Evolutionary conservation across 164 flowering plant genomes (phyloP).

Genomic region (Annona squamosa): DNA sequence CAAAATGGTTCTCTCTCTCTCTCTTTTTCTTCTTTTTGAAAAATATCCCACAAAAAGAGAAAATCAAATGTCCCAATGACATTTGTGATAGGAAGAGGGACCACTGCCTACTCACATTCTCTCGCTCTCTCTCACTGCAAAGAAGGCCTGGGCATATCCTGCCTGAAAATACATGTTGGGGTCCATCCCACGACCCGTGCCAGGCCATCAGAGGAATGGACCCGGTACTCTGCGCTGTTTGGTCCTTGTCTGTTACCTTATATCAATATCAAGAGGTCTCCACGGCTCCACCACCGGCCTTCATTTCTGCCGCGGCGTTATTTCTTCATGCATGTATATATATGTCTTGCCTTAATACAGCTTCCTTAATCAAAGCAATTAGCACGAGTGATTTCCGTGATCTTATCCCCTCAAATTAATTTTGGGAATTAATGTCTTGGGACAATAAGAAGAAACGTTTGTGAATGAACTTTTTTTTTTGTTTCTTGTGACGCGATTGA

Average conservation of each 20-base stretch:
- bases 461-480: background rate
- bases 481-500: conserved; percentile 2
- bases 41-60: background rate
- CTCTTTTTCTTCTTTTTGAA: too few species aligned
- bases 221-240: background rate
- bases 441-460: background rate
- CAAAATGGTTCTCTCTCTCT: background rate
- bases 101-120: background rate
- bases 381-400: background rate
- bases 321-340: too few species aligned
- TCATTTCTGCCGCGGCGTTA: too few species aligned
- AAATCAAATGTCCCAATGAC: background rate
- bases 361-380: background rate
- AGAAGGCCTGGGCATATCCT: background rate
- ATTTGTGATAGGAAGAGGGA: background rate
- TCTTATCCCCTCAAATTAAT: background rate
- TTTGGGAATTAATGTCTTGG: background rate
- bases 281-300: too few species aligned
- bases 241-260: background rate
- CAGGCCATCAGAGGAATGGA: background rate
- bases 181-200: background rate
- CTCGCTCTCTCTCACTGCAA: background rate
- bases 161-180: background rate
- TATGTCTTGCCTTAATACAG: background rate
- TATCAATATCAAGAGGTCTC: background rate